Percentiles rank a stretch among this genome's conserved stretches.
Conservation (phyloP, 192 early-diverging fungal species). For the Irineochytrium annulatum region DNA sequence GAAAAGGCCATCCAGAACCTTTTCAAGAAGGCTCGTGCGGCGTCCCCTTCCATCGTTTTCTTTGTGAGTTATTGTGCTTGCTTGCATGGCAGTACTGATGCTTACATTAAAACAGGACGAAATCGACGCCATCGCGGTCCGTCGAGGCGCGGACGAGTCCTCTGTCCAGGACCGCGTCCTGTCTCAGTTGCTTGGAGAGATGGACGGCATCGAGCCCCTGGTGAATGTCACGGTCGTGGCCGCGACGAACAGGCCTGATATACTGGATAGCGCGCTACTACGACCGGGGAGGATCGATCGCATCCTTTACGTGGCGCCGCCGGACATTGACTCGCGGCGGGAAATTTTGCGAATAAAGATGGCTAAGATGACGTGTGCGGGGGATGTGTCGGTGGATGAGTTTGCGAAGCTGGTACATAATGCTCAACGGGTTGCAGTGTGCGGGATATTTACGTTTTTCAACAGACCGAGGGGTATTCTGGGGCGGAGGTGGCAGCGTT, state of each 20-base stretch:
- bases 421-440: background rate
- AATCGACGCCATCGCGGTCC: constrained; percentile 92
- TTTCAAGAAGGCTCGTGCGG: constrained; percentile 91
- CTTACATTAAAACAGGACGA: constrained; percentile 66
- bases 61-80: constrained; percentile 64
- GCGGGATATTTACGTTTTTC: background rate
- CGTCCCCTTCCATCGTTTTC: constrained; percentile 93
- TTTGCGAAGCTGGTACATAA: constrained; percentile 57
- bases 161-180: constrained; percentile 93
- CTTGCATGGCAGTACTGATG: background rate
- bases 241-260: constrained; percentile 96
- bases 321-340: constrained; percentile 67
- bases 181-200: constrained; percentile 88
- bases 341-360: constrained; percentile 80
- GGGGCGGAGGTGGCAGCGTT: constrained; percentile 92
- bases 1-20: constrained; percentile 93
- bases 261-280: constrained; percentile 87
- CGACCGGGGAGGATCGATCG: constrained; percentile 94
- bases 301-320: constrained; percentile 90
- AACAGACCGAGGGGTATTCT: constrained; percentile 81
- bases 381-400: constrained; percentile 61
- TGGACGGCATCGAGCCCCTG: constrained; percentile 94
- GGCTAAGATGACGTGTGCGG: constrained; percentile 63
- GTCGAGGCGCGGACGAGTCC: constrained; percentile 65
- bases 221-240: constrained; percentile 96